Percentiles rank a stretch among this genome's conserved stretches.
Evolutionary conservation across 768 basidiomycete species (phyloP).

Genomic region (Pulveroboletus sp.): DNA sequence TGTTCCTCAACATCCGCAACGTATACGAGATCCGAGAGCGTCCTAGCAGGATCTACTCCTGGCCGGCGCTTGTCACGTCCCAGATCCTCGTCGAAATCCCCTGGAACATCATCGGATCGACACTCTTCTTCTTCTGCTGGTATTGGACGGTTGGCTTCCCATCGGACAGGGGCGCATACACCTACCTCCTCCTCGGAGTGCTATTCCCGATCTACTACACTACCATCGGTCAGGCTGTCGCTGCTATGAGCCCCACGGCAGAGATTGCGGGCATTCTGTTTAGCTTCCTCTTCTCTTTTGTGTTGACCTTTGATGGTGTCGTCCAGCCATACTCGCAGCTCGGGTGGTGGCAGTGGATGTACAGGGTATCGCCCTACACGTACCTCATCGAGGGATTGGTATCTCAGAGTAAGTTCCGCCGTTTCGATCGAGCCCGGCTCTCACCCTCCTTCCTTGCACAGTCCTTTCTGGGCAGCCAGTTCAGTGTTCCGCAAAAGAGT

Average conservation of each 20-base stretch:
- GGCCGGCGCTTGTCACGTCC: conserved; percentile 56
- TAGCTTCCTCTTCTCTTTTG: conserved; percentile 58
- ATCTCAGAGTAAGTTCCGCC: conserved; percentile 38
- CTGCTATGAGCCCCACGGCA: conserved; percentile 57
- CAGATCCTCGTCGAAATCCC: conserved; percentile 58
- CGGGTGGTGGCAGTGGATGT: conserved; percentile 77
- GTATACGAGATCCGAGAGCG: conserved; percentile 69
- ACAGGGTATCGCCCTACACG: conserved; percentile 49
- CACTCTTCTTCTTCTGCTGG: conserved; percentile 64
- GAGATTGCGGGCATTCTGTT: conserved; percentile 60
- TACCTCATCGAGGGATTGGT: conserved; percentile 53
- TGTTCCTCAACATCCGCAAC: conserved; percentile 55
- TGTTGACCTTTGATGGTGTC: conserved; percentile 67
- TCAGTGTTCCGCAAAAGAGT: conserved; percentile 59
- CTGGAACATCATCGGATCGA: conserved; percentile 58
- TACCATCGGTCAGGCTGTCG: conserved; percentile 57
- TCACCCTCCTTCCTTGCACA: conserved; percentile 13
- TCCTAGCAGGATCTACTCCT: conserved; percentile 62
- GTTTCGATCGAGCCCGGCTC: no score
- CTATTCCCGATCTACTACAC: conserved; percentile 62
- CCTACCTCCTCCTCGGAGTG: conserved; percentile 52
- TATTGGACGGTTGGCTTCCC: conserved; percentile 68
- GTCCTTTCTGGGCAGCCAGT: conserved; percentile 51
- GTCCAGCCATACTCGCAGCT: conserved; percentile 61
- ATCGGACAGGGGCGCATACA: conserved; percentile 53